These are phyloP conservation scores for Penicillium steckii DNA, from an alignment of 495 filamentous ascomycete species.

Conservation along the genomic window DNA sequence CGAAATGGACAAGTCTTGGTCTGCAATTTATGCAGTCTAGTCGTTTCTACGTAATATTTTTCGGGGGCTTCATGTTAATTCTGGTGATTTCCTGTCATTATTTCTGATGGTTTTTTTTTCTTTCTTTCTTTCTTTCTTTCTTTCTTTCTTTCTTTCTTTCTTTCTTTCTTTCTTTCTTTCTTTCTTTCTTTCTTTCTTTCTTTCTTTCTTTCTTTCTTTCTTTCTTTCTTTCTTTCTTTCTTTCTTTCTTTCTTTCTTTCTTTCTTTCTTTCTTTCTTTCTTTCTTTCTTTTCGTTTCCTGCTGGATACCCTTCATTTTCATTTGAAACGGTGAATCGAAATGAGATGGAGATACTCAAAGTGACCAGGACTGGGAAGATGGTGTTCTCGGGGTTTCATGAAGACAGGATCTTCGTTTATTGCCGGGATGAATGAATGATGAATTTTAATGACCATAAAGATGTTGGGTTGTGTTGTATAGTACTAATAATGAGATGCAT, in stretches of 20 bases:
- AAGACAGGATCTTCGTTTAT: neutral
- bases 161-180: neutral
- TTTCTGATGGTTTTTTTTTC: no score
- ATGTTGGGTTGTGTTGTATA: conserved; percentile 11
- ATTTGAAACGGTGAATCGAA: conserved; percentile 9
- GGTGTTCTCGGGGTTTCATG: conserved; percentile 14
- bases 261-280: neutral
- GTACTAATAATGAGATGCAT: neutral
- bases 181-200: neutral
- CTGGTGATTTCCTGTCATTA: no score
- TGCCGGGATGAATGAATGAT: conserved; percentile 17
- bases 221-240: conserved; percentile 3
- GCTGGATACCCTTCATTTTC: conserved; percentile 30
- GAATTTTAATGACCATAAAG: conserved; percentile 17
- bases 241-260: neutral
- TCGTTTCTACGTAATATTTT: no score
- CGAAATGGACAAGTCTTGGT: neutral
- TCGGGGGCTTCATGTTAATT: no score
- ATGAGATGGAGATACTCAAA: conserved; percentile 1
- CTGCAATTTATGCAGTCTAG: no score
- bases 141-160: neutral
- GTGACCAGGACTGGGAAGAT: neutral
- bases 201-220: conserved; percentile 16
- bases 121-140: conserved; percentile 9
- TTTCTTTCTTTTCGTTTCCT: conserved; percentile 11